Base-by-base conservation (phyloP, 768 basidiomycete species). In the Rhizopogon vinicolor region DNA sequence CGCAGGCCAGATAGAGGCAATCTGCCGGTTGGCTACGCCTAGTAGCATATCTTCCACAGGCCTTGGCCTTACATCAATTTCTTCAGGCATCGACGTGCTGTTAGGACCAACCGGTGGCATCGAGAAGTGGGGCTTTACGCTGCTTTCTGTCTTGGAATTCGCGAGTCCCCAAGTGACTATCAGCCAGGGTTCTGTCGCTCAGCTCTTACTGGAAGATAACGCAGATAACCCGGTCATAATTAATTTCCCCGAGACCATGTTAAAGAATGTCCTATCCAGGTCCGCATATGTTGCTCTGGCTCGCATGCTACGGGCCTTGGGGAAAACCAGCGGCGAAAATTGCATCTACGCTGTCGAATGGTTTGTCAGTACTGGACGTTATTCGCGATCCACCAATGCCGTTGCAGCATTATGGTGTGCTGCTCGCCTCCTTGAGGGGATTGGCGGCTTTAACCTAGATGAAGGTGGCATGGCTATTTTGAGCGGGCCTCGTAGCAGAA, bases 101-200 rank as follows among this genome's bases (percentile, higher is more conserved):
- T 77, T 96, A 1, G 93, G 93, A 3, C 87, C 93, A 1, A 79
- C 74, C 0, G 92, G 93, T 6, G 87, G 89, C 0, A 83, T 97
- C 16, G 93, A 97, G 62, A 86, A 86, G 67, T 98, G 94, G 96
- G 91, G 93, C 4, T 93, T 89, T 87, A 81, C 82, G 46, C 65
- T 99, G 4, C 77, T 98, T 29, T 81, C 83, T 0, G 90, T 88
- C n/a, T 72, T 98, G 40, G 86, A 93, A 60, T 83, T 98, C 54
- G 72, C 68, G 3, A 75, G 76, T 58, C 87, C 80, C n/a, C 69
- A 75, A 7, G 68, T 83, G 49, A 69, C 74, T 6, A 65, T 81
- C 10, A 75, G 80, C 13, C 72, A 74, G 53, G 70, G 76, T 3
- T 77, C 84, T 4, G 68, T 75, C 3, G 80, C 78, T 0, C 83